Evolutionary conservation across 768 basidiomycete species (phyloP), one percentile per base, ranked within the genome.

Genomic region (Tricholomella constricta): DNA sequence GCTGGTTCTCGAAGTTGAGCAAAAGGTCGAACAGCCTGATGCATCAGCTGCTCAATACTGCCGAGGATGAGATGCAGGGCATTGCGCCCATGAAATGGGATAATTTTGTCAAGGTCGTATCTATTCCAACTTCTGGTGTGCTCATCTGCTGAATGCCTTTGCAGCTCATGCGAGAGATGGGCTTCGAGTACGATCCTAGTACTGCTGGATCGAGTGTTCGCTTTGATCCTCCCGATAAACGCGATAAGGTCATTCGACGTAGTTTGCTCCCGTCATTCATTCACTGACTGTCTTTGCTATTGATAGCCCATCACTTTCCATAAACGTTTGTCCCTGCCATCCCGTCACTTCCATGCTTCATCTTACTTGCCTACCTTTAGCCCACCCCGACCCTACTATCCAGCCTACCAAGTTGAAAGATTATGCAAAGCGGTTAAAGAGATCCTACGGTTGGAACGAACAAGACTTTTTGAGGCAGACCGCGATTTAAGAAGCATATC

Each of bases 191-290:
- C 58, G 83, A 85, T 62, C 86, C 86, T 4, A 83, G 82, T 54
- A 89, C 88, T 2, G 88, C 89, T 17, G 90, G 90, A 2, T 91
- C 89, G 9, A 88, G 88, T 65, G 90, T 92, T 31, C 80, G 89
- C 32, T 92, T 92, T 62, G 84, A 89, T 66, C 89, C 89, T 43
- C 90, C 88, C 15, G 73, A 84, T 59, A 62, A 63, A 41, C 68
- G 71, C 25, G 77, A 77, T 56, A 61, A 61, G 56, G 76, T 76
- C 45, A 40, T 74, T 62, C n/a, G 17, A 45, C 32, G n/a, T 17
- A 29, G 31, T 15, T 6, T 8, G 10, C 12, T 22, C n/a, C n/a
- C 22, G 27, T 17, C 7, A 14, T 35, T 32, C 25, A 25, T 23
- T 41, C 25, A 37, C 44, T 32, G 26, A 12, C 29, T 51, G 34